phyloP scores from a whole-genome alignment of 768 basidiomycete species.

The Scleroderma bovista region DNA sequence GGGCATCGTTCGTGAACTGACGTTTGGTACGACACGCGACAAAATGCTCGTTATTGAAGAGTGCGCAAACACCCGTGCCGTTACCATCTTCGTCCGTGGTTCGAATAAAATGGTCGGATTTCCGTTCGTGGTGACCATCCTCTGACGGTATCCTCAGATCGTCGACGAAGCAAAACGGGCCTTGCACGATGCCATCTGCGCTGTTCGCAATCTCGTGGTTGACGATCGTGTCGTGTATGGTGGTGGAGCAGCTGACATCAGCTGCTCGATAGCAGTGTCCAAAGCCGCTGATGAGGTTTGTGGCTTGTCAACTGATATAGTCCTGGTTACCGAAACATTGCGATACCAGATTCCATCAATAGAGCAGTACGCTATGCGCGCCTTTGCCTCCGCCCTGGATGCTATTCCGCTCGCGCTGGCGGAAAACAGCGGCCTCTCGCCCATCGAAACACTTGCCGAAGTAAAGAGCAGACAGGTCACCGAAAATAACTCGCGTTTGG shows the following conservation, averaged over 20 bases:
- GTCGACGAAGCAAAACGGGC: slow-evolving; percentile 99
- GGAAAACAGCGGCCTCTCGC: slow-evolving; percentile 94
- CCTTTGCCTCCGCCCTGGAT: slow-evolving; percentile 94
- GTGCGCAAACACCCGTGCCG: slow-evolving; percentile 93
- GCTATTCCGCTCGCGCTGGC: slow-evolving; percentile 94
- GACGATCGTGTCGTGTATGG: slow-evolving; percentile 98
- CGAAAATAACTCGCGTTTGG: slow-evolving; percentile 79
- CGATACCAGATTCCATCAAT: slow-evolving; percentile 72
- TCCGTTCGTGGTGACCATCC: neutral
- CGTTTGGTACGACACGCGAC: slow-evolving; percentile 96
- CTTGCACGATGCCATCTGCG: slow-evolving; percentile 95
- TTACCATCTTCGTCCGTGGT: slow-evolving; percentile 95
- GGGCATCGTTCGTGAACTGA: slow-evolving; percentile 88
- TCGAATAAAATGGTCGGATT: slow-evolving; percentile 95
- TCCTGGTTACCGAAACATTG: neutral
- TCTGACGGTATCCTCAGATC: slow-evolving; percentile 52
- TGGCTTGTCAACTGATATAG: neutral
- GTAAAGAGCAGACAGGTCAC: slow-evolving; percentile 89
- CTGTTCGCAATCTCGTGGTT: slow-evolving; percentile 89
- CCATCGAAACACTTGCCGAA: slow-evolving; percentile 95
- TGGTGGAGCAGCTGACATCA: slow-evolving; percentile 97
- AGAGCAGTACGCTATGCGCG: slow-evolving; percentile 99
- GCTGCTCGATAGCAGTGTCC: slow-evolving; percentile 86
- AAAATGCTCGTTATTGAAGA: slow-evolving; percentile 99
- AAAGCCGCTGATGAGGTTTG: slow-evolving; percentile 90